Evolutionary conservation across 2,329 filamentous ascomycete species (phyloP).

Genomic region (Ceratocystis alfenasii): DNA sequence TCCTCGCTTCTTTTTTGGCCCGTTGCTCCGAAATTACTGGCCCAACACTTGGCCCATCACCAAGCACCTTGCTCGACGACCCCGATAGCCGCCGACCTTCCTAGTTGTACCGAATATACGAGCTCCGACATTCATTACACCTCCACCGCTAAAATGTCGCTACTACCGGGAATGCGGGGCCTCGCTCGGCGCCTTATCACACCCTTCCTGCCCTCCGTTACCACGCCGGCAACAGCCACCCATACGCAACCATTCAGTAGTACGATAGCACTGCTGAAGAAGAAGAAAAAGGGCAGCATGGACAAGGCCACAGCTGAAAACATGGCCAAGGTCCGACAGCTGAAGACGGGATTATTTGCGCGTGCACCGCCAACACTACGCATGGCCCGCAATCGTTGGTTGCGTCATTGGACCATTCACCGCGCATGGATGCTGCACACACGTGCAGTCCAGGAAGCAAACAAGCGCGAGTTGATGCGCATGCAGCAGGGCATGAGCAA

Average conservation of each 20-base stretch:
- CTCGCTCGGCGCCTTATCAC: constrained; percentile 16
- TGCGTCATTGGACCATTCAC: constrained; percentile 98
- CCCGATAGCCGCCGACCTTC: background rate
- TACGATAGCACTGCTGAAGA: constrained; percentile 27
- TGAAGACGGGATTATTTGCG: constrained; percentile 39
- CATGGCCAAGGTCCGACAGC: constrained; percentile 31
- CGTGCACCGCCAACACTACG: constrained; percentile 58
- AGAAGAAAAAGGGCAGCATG: constrained; percentile 25
- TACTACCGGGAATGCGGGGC: constrained; percentile 17
- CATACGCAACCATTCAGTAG: constrained; percentile 27
- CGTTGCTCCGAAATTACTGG: background rate
- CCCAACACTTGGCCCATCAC: background rate
- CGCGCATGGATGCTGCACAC: constrained; percentile 81
- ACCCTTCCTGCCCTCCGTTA: constrained; percentile 11
- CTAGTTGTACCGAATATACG: background rate
- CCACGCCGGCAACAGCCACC: background rate
- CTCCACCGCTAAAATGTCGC: constrained; percentile 13
- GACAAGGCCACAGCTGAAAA: constrained; percentile 26
- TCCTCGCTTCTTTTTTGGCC: background rate
- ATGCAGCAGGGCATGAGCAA: constrained; percentile 70
- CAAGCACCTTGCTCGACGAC: background rate
- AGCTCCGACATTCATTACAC: background rate
- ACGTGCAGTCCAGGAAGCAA: constrained; percentile 51
- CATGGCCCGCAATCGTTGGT: constrained; percentile 73
- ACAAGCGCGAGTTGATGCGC: constrained; percentile 61